These are phyloP conservation scores for Nicotiana tomentosiformis DNA, from an alignment of 257 asterid species.

Conservation along the genomic window DNA sequence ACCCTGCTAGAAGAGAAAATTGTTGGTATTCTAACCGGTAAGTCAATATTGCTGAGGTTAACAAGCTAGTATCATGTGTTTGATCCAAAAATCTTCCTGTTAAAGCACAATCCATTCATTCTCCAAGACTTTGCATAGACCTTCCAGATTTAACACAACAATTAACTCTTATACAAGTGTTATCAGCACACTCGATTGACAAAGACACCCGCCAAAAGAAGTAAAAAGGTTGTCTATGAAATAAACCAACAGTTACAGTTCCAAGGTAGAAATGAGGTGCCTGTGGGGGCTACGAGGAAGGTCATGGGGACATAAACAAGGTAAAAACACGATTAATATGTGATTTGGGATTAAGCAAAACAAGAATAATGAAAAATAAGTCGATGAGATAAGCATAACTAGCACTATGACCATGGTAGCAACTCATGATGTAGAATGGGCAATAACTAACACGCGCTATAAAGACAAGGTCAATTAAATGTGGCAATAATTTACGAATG, in stretches of 20 bases:
- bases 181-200: neutral
- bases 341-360: neutral
- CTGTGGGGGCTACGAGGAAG: neutral
- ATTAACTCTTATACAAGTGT: too few relatives aligned
- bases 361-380: neutral
- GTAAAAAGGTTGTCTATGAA: neutral
- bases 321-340: neutral
- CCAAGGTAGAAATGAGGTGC: neutral
- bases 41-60: neutral
- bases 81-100: neutral
- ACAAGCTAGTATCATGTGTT: neutral
- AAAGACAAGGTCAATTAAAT: neutral
- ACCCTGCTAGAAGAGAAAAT: neutral
- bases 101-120: neutral
- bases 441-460: neutral
- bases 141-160: neutral
- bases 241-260: neutral
- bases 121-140: neutral
- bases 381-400: neutral
- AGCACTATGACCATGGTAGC: neutral
- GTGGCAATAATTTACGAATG: neutral
- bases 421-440: neutral
- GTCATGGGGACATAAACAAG: neutral
- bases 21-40: too few relatives aligned
- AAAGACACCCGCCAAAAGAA: neutral